Evolutionary conservation across 169 alveolate species (phyloP), one percentile per base, ranked within the genome.

Genomic region (Theileria annulata): DNA sequence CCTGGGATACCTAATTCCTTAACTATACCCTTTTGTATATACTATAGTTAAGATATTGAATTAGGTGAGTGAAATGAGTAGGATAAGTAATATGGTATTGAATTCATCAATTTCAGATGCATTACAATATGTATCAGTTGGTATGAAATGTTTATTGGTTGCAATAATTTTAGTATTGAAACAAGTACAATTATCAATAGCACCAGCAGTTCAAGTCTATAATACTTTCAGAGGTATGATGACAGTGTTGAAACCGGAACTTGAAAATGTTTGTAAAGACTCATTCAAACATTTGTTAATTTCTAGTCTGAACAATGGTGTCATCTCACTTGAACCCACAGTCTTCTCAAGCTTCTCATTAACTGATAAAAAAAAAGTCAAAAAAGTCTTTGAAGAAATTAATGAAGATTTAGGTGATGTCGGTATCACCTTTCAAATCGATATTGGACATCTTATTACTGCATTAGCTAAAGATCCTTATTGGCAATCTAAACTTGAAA

Each of bases 281-380:
- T 59, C 88, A 28, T 88, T 76, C 30, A 75, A 78, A 64, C 77
- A 77, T 10, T 67, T 88, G 86, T 42, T 88, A 3, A 86, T 85
- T 15, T 81, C 89, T 13, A 58, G 77, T 21, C 71, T 85, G 1
- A 67, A 75, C 42, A 78, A 81, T 67, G 93, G 93, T 0, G 81
- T 88, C n/a, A 62, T 88, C 0, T 75, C 90, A 17, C 78, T 88
- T 54, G 88, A 88, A 71, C 93, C 93, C 49, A 77, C 89, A 51
- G 90, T 86, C 49, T 87, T 88, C 63, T 51, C 86, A 30, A 64
- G 78, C 59, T 30, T 75, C 31, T 28, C 74, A 17, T 31, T 60
- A n/a, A 37, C 73, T 0, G 37, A 54, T 2, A 71, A 68, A n/a
- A 37, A 77, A n/a, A 81, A 74, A 73, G 17, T 21, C 6, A 6